Evolutionary conservation across 2,329 filamentous ascomycete genomes (phyloP), one percentile per base, ranked within the genome.

Genomic region (Fusarium gaditjirri): DNA sequence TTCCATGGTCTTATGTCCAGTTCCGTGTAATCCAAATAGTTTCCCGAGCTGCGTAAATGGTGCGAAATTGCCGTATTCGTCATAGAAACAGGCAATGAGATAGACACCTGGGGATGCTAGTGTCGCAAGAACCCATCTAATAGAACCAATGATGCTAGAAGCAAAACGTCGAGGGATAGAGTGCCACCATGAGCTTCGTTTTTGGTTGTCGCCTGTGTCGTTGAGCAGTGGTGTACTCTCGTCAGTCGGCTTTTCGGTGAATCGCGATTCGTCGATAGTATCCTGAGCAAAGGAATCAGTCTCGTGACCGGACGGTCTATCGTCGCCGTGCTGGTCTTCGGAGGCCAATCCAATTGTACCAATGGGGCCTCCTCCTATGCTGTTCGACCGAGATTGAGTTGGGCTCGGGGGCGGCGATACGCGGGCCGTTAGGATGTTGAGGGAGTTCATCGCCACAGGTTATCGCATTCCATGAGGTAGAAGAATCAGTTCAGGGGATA

Each of bases 371-470:
- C 84, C 84, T 76, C 84, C 84, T 77, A 90, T 83, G 33, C 89
- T 91, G 80, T 90, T 91, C 70, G 88, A 88, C 80, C 89, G 86
- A 65, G 89, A 87, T 61, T 88, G 86, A 47, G 81, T 80, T 38
- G 88, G 86, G 75, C 85, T 89, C 65, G 88, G 83, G 60, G 89
- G 82, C 74, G 89, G 88, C 76, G 90, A 90, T 81, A 95, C 93
- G 84, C 93, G 92, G 81, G 93, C 91, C 79, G 94, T 96, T 82
- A 98, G 90, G 82, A 97, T 94, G 85, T 96, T 97, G 86, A 97
- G 87, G 78, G 95, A 97, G 91, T 98, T 98, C 95, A 98, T 98
- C 84, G 88, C 93, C 86, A 83, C 82, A 77, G 79, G 76, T 77
- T 81, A 81, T 78, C 81, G 82, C 81, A 83, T 86, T 87, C 89